These are phyloP conservation scores for Ambrosia artemisiifolia DNA, from an alignment of 129 eudicot genomes.

Conservation along the genomic window DNA sequence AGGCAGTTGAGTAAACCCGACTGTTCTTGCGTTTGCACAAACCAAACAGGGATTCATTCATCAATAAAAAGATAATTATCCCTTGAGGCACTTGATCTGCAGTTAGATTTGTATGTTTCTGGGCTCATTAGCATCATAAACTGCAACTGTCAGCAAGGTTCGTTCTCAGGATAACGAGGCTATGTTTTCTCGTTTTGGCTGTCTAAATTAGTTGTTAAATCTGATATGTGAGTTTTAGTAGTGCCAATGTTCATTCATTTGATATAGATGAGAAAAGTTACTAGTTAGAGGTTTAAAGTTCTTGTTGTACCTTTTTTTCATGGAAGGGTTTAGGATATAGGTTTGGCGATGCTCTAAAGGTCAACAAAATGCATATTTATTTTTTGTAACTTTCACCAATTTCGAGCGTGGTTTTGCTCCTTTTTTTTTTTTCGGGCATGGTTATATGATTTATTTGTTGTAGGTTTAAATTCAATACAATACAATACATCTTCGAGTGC, in stretches of 20 bases:
- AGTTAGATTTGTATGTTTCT: background rate
- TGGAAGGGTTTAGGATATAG: slow-evolving; percentile 11
- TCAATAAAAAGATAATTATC: slow-evolving; percentile 31
- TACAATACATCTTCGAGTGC: too few relatives aligned
- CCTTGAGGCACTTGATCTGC: background rate
- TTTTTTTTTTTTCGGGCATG: background rate
- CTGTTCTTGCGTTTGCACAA: slow-evolving; percentile 91
- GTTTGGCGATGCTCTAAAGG: background rate
- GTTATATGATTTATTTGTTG: background rate
- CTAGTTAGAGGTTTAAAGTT: slow-evolving; percentile 19
- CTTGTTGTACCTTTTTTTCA: slow-evolving; percentile 25
- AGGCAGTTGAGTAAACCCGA: slow-evolving; percentile 65
- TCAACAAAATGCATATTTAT: slow-evolving; percentile 2
- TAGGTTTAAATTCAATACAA: too few relatives aligned
- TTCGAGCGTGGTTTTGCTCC: background rate
- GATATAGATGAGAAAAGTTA: slow-evolving; percentile 14
- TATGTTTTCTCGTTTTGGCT: slow-evolving; percentile 13
- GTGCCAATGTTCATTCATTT: slow-evolving; percentile 11
- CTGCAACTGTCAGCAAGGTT: background rate
- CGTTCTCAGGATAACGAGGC: background rate
- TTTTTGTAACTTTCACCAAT: background rate
- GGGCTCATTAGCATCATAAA: slow-evolving; percentile 22
- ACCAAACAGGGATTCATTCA: slow-evolving; percentile 53
- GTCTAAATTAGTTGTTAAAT: slow-evolving; percentile 20
- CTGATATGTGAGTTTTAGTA: slow-evolving; percentile 18